These are phyloP conservation scores for Xylariaceae sp. DNA, from an alignment of 2,329 filamentous ascomycete species.

Conservation along the genomic window DNA sequence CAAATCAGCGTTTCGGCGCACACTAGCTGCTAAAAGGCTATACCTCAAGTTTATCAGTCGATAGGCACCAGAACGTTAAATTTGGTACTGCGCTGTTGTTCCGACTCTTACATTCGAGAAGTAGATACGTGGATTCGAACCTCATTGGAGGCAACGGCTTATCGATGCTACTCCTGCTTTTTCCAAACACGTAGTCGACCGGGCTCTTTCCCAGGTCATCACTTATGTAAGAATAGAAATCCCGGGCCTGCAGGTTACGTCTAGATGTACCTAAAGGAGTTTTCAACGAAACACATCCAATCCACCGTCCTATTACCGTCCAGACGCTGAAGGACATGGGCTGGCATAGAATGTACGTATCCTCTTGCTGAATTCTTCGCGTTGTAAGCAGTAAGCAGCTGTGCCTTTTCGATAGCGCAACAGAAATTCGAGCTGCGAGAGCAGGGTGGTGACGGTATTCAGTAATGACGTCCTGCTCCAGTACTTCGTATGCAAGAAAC, in stretches of 20 bases:
- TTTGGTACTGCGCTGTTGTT: background rate
- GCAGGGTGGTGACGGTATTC: conserved; percentile 11
- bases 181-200: conserved; percentile 8
- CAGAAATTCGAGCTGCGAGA: conserved; percentile 11
- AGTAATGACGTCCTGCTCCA: conserved; percentile 4
- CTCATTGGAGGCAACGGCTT: conserved; percentile 6
- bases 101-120: conserved; percentile 1
- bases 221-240: conserved; percentile 2
- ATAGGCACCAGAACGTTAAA: conserved; percentile 5
- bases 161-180: too few relatives aligned
- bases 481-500: conserved; percentile 8
- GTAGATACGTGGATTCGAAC: conserved; percentile 3
- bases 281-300: conserved; percentile 10
- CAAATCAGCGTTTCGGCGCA: background rate
- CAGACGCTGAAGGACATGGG: conserved; percentile 5
- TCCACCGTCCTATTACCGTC: conserved; percentile 7
- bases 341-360: conserved; percentile 10
- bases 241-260: conserved; percentile 7
- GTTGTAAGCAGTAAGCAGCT: conserved; percentile 10
- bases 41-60: conserved; percentile 7
- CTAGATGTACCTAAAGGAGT: conserved; percentile 7
- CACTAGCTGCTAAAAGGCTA: background rate
- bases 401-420: conserved; percentile 8
- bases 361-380: conserved; percentile 10
- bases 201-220: conserved; percentile 7